Evolutionary conservation across 2,329 filamentous ascomycete genomes (phyloP), one percentile per base, ranked within the genome.

Genomic region (Tolypocladium nubicola): DNA sequence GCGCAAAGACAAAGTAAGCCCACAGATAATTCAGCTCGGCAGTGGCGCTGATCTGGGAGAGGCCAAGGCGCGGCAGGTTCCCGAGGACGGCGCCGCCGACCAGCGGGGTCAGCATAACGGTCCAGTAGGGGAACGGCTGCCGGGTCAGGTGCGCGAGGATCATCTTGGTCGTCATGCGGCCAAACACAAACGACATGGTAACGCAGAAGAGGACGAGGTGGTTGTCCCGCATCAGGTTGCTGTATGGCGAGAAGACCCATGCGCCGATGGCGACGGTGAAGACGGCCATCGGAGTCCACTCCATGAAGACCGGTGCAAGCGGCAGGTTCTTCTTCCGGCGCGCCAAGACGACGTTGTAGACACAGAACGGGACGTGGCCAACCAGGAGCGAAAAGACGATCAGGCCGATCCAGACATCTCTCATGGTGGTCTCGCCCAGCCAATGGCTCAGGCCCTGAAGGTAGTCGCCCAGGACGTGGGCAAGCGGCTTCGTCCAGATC

Each of bases 131-230:
- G 74, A 97, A 99, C 4, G 93, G 89, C 71, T 97, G 94, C 61
- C 85, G 85, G 2, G 94, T 94, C 55, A 99, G 79, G 72, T 99
- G 94, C 3, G 94, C 93, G 21, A 99, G 85, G 68, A 99, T 99
- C 73, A 97, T 97, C 78, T 97, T 99, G 43, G 94, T 99, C 0
- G 94, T 97, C 87, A 99, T 91, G 64, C 94, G 88, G 40, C 94
- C 94, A 71, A 99, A 97, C 59, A 97, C 94, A 66, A 97, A 92
- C n/a, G 90, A 89, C 79, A 97, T 88, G 59, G 90, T 96, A 59
- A 96, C 75, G 76, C 92, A 97, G 73, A 96, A 96, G 52, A 97
- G 82, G 13, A 95, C 85, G 1, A 99, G 82, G 67, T 94, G 89
- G 75, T 97, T 97, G 59, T 96, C 85, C 40, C 76, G 74, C 68